phyloP scores from a whole-genome alignment of 2,329 filamentous ascomycete species.

The Aspergillus bombycis region DNA sequence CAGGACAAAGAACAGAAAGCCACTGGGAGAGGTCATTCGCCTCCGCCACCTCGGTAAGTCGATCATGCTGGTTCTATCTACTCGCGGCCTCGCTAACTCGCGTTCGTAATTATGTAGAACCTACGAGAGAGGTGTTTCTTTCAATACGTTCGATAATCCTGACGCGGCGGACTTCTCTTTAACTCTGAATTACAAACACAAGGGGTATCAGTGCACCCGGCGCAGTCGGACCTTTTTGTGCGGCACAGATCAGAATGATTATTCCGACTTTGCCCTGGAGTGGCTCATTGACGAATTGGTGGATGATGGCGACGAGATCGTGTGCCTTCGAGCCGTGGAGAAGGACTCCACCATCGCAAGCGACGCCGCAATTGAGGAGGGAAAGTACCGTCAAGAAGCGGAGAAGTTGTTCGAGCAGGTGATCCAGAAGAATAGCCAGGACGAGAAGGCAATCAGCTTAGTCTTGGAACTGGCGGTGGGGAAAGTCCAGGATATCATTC shows the following conservation, averaged over 20 bases:
- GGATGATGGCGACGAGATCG: constrained; percentile 90
- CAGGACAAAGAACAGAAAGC: constrained; percentile 30
- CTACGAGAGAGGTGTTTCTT: constrained; percentile 71
- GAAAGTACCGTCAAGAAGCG: constrained; percentile 76
- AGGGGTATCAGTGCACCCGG: constrained; percentile 78
- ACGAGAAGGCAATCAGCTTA: constrained; percentile 78
- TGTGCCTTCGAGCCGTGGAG: constrained; percentile 86
- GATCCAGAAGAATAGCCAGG: constrained; percentile 76
- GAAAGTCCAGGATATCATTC: constrained; percentile 87
- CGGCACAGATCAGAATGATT: constrained; percentile 86
- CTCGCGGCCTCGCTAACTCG: constrained; percentile 1
- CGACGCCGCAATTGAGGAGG: constrained; percentile 64
- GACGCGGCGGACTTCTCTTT: constrained; percentile 73
- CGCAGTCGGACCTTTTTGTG: constrained; percentile 87
- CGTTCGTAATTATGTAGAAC: constrained; percentile 46
- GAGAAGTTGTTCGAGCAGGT: constrained; percentile 74
- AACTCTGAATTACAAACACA: constrained; percentile 82
- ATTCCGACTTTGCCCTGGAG: constrained; percentile 88
- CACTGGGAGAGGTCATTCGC: constrained; percentile 37
- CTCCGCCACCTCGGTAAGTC: constrained; percentile 46
- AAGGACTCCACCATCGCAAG: constrained; percentile 73
- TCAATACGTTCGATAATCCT: constrained; percentile 71
- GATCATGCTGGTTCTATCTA: neutral
- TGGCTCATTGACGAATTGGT: constrained; percentile 92
- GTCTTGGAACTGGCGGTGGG: constrained; percentile 86